Evolutionary conservation across 2,329 filamentous ascomycete genomes (phyloP).

Genomic region (Penicillium olsonii): DNA sequence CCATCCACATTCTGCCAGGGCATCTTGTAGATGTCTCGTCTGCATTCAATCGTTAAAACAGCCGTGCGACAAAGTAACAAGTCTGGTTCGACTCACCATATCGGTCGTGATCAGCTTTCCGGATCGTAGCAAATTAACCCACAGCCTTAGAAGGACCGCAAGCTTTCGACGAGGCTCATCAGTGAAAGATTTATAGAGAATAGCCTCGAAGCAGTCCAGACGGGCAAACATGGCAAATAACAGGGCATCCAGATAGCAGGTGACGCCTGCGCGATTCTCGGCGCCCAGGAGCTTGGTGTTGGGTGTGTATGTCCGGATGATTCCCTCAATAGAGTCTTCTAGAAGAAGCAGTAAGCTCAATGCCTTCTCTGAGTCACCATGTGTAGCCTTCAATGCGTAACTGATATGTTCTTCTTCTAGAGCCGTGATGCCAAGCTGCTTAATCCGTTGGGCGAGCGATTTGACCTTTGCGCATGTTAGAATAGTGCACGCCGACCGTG

Average conservation of each 20-base stretch:
- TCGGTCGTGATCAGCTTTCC: slow-evolving; percentile 84
- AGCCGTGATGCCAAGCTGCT: slow-evolving; percentile 54
- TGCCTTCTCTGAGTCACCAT: slow-evolving; percentile 71
- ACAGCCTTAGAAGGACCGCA: slow-evolving; percentile 76
- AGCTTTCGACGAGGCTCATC: slow-evolving; percentile 73
- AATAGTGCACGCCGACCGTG: neutral
- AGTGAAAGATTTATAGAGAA: slow-evolving; percentile 77
- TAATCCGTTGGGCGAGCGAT: slow-evolving; percentile 54
- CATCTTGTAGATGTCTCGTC: slow-evolving; percentile 80
- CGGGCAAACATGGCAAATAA: slow-evolving; percentile 96
- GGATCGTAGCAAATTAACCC: slow-evolving; percentile 87
- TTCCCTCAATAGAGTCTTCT: slow-evolving; percentile 77
- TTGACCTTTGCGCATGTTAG: slow-evolving; percentile 48
- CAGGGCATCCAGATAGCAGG: slow-evolving; percentile 90
- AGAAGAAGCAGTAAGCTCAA: slow-evolving; percentile 76
- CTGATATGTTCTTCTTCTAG: slow-evolving; percentile 64
- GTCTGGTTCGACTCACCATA: slow-evolving; percentile 57
- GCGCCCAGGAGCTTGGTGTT: slow-evolving; percentile 75
- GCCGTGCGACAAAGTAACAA: neutral
- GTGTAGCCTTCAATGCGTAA: slow-evolving; percentile 64
- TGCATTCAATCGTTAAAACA: slow-evolving; percentile 36
- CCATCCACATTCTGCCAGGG: slow-evolving; percentile 86
- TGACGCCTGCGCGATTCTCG: slow-evolving; percentile 80
- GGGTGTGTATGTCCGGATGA: slow-evolving; percentile 73
- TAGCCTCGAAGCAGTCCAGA: slow-evolving; percentile 87